phyloP scores from a whole-genome alignment of 768 basidiomycete species.

The Asterophora lycoperdoides region DNA sequence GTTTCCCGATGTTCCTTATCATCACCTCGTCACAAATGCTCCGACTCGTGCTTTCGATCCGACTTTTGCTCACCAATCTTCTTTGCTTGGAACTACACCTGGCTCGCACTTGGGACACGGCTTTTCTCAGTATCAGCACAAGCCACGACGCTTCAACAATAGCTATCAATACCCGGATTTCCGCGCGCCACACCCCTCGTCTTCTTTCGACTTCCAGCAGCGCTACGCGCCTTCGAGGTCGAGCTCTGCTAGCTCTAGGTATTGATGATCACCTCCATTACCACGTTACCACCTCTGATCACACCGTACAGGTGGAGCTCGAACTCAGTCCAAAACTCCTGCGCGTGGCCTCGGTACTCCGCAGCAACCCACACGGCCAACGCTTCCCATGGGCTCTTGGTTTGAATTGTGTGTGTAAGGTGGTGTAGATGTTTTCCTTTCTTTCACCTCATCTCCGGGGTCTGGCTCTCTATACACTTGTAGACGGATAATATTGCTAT shows the following conservation, averaged over 20 bases:
- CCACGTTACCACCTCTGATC: not conserved
- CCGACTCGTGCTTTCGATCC: conserved; percentile 7
- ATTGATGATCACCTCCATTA: not conserved
- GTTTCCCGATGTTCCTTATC: conserved; percentile 10
- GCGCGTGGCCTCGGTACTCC: conserved; percentile 7
- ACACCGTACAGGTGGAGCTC: conserved; percentile 6
- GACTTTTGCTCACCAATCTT: conserved; percentile 14
- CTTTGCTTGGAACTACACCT: conserved; percentile 12
- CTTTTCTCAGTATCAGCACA: conserved; percentile 1
- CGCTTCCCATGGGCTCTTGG: conserved; percentile 5
- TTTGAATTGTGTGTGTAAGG: too few species aligned
- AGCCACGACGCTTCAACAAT: conserved; percentile 12
- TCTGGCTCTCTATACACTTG: not conserved
- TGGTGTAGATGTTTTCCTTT: too few species aligned
- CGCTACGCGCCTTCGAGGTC: conserved; percentile 5
- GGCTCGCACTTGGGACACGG: conserved; percentile 12
- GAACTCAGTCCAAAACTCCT: conserved; percentile 5
- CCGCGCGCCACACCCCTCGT: conserved; percentile 15
- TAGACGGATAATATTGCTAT: conserved; percentile 11
- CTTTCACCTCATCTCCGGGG: not conserved
- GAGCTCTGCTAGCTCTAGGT: conserved; percentile 13
- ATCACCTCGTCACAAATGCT: conserved; percentile 10
- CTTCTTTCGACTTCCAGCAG: conserved; percentile 9
- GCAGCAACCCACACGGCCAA: conserved; percentile 1
- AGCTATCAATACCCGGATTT: conserved; percentile 8